Evolutionary conservation across 129 eudicot species (phyloP), one percentile per base, ranked within the genome.

Genomic region (Lactuca saligna): DNA sequence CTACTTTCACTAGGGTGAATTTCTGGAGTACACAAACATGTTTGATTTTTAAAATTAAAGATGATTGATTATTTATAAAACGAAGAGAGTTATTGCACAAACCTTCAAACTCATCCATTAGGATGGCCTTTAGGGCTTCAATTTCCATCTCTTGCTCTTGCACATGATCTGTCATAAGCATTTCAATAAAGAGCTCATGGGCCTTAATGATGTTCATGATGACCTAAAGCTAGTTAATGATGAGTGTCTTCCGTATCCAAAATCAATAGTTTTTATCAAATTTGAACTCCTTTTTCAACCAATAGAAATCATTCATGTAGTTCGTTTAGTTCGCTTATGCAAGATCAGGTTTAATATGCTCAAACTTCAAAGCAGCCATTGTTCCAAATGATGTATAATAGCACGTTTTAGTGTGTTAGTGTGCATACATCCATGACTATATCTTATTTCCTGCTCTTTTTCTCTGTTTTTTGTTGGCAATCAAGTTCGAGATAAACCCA

Each of bases 91-190:
- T 34, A 31, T 68, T 44, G 41, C 35, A 25, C 76, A 46, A 51
- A 88, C 96, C 98, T 81, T 83, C 82, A 51, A 92, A 88, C 2
- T 92, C 96, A 65, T 92, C 98, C 91, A 80, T 80, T 51, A 92
- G 86, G 53, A 88, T 92, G 59, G 98, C 96, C 57, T 81, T 83
- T 53, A 92, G 62, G 54, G 96, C 98, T 71, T 92, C 98, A 9
- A 92, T 81, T 84, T 92, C 96, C 96, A 88, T 92, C 81, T 92
- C 98, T 84, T 92, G 98, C 74, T 92, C 98, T 84, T 82, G 96
- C 81, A 70, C 77, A 72, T 92, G 71, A 77, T 88, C 98, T 88
- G 81, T 59, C 63, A 50, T 31, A 73, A 59, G 11, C 7, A 56
- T 11, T 39, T 65, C 60, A 79, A 64, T 14, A 65, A 54, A 63